Conservation (phyloP, 1,284 basidiomycete species). For the Kwoniella shivajii region DNA sequence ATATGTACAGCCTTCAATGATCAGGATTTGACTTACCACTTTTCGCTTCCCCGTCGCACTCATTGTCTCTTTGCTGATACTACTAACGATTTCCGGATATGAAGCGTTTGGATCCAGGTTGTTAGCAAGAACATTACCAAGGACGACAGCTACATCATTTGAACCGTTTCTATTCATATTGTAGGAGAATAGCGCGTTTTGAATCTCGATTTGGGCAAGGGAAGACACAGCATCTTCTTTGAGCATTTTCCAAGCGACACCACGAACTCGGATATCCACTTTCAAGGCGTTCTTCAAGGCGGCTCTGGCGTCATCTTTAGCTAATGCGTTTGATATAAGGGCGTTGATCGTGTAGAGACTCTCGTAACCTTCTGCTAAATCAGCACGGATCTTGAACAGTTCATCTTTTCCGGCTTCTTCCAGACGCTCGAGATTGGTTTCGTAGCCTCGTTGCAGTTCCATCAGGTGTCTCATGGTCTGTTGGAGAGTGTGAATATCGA, state of each 20-base stretch:
- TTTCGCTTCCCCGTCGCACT: not conserved
- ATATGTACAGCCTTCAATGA: not conserved
- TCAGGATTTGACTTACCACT: too few relatives aligned
- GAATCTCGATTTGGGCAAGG: slow-evolving; percentile 82
- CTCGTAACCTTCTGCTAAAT: slow-evolving; percentile 73
- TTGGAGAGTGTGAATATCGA: slow-evolving; percentile 73
- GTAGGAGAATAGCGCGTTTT: slow-evolving; percentile 79
- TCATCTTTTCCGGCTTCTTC: slow-evolving; percentile 59
- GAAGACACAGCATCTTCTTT: slow-evolving; percentile 66
- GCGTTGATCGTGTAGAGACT: slow-evolving; percentile 87
- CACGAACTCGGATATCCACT: slow-evolving; percentile 77
- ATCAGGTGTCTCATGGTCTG: slow-evolving; percentile 67
- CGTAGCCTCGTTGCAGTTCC: slow-evolving; percentile 61
- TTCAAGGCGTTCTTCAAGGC: slow-evolving; percentile 77
- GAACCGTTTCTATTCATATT: slow-evolving; percentile 87
- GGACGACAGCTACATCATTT: slow-evolving; percentile 73
- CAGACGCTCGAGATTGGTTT: slow-evolving; percentile 59
- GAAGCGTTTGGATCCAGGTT: slow-evolving; percentile 81
- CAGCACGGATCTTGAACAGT: slow-evolving; percentile 69
- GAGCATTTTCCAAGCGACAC: slow-evolving; percentile 94
- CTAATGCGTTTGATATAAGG: slow-evolving; percentile 76
- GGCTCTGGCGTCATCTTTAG: slow-evolving; percentile 66
- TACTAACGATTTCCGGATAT: slow-evolving; percentile 89
- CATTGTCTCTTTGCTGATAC: slow-evolving; percentile 8
- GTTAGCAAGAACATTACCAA: not conserved